Evolutionary conservation across 75 land plant species (phyloP).

Genomic region (Chamaecyparis obtusa): DNA sequence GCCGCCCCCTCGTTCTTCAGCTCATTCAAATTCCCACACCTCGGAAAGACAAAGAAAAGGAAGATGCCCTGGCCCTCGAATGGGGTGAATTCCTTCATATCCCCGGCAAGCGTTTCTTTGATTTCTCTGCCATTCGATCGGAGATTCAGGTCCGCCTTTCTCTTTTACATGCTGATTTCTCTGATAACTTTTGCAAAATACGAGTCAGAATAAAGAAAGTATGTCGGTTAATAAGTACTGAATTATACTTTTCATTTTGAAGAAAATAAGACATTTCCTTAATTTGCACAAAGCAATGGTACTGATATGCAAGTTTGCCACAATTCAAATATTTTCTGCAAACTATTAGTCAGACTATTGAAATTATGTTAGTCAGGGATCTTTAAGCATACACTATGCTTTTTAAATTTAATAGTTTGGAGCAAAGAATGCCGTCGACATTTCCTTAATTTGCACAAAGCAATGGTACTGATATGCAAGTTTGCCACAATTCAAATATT

Average conservation of each 20-base stretch:
- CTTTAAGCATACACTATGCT: too few relatives aligned
- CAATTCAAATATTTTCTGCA: too few relatives aligned
- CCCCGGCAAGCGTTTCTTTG: constrained; percentile 38
- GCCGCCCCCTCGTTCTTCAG: constrained; percentile 43
- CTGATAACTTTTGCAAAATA: too few relatives aligned
- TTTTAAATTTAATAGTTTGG: neutral
- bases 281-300: neutral
- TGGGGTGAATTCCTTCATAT: constrained; percentile 45
- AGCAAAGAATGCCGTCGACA: neutral
- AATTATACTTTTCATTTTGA: too few relatives aligned
- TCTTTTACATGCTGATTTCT: neutral
- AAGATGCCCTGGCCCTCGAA: constrained; percentile 19
- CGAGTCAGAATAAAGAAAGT: too few relatives aligned
- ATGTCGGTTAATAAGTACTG: neutral
- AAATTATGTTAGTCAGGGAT: neutral
- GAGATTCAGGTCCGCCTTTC: constrained; percentile 32
- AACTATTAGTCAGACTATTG: neutral
- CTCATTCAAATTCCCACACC: constrained; percentile 31
- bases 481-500: too few relatives aligned
- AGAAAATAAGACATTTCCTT: neutral
- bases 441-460: neutral
- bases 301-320: too few relatives aligned
- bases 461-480: too few relatives aligned
- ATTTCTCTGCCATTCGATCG: constrained; percentile 29
- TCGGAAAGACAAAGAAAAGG: constrained; percentile 14